Evolutionary conservation across 2,329 filamentous ascomycete genomes (phyloP).

Genomic region (Ceratocystis albifundus): DNA sequence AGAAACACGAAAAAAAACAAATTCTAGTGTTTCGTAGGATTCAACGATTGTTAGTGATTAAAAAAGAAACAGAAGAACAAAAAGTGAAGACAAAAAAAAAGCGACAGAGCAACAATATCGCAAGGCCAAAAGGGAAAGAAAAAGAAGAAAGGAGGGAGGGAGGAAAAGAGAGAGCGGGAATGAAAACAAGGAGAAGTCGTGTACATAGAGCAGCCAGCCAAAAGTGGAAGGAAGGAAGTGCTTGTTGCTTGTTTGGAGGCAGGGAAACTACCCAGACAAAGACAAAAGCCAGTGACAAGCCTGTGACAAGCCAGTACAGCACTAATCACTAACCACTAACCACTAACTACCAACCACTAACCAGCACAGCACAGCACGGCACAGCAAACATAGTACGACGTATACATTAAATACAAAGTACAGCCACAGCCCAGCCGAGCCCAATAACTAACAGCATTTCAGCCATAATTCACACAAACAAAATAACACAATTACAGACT

Average conservation of each 20-base stretch:
- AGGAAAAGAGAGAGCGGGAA: conserved; percentile 15
- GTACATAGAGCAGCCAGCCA: conserved; percentile 5
- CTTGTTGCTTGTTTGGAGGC: not conserved
- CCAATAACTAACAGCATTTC: not conserved
- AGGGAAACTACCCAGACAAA: conserved; percentile 11
- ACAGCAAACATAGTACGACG: not conserved
- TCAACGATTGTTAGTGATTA: conserved; percentile 20
- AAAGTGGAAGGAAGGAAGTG: conserved; percentile 13
- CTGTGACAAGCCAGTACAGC: not conserved
- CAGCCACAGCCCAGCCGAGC: not conserved
- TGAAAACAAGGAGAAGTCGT: conserved; percentile 11
- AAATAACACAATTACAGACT: not conserved
- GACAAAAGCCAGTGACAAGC: not conserved
- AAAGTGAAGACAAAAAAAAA: conserved; percentile 15
- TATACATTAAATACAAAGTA: not conserved
- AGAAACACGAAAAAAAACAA: conserved; percentile 15
- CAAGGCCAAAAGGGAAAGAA: conserved; percentile 3
- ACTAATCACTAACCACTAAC: not conserved
- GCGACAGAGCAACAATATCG: conserved; percentile 6
- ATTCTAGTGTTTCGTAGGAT: not conserved
- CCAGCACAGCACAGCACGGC: not conserved
- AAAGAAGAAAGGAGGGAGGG: conserved; percentile 13
- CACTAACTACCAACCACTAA: not conserved
- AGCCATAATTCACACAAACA: not conserved
- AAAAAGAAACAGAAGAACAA: conserved; percentile 9